Base-by-base conservation (phyloP, 164 flowering plant genomes). In the Amborella trichopoda region DNA sequence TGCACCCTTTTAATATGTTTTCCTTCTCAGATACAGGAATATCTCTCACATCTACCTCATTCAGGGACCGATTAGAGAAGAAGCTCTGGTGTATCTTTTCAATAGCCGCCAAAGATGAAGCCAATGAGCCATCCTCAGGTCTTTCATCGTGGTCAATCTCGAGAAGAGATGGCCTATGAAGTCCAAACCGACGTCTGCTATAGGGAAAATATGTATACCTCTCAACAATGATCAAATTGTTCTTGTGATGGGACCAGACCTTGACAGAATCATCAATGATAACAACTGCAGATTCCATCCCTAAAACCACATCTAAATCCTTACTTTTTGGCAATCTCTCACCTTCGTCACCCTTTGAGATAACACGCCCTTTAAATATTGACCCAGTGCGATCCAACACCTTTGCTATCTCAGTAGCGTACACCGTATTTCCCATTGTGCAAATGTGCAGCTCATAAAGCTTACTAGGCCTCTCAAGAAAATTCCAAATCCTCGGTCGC, bases 131-230 rank as follows among this genome's bases (percentile, higher is more conserved):
- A 48, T 78, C 91, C 65, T 93, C 99, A 13, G 84, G 81, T 60
- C 95, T 76, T 61, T 93, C 99, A 55, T 93, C 99, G 51, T 74
- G 86, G 62, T 88, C 96, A 60, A 88, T 80, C 68, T 93, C 99
- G 41, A 88, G 91, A 53, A 93, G 94, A 11, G 99, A 93, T 54
- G 96, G 96, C 26, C 96, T 96, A 1, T 49, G 52, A 52, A 93
- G 94, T 48, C 94, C 94, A 56, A 93, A 93, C 49, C 88, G 99
- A 9, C 99, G 83, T 50, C 99, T 82, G 61, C 99, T 93, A 66
- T 88, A 78, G 0, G 96, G 99, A 43, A 93, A 93, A 63, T 80
- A 93, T 26, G 76, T 84, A 58, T 93, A 93, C 67, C 98, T 80
- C 59, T 91, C 98, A 14, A 93, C 99, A 42, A 76, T 86, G 37